Conservation (phyloP, 192 early-diverging fungal genomes). For the Linnemannia elongata region DNA sequence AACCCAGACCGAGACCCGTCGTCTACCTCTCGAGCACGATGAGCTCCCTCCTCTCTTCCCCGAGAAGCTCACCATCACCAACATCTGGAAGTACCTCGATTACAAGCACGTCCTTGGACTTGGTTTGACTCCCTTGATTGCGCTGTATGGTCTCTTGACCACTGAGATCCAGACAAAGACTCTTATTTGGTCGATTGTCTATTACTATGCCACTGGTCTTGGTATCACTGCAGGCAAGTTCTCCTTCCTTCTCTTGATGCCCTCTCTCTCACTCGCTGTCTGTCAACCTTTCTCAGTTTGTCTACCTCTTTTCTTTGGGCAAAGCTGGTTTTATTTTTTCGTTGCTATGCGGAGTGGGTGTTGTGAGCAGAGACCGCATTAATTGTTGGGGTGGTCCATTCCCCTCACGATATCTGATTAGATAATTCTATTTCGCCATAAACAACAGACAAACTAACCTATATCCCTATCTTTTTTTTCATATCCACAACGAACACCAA, state of each 20-base stretch:
- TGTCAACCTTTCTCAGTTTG: too few relatives aligned
- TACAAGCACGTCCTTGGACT: conserved; percentile 79
- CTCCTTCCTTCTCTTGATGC: too few relatives aligned
- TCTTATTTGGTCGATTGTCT: conserved; percentile 75
- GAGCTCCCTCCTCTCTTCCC: conserved; percentile 52
- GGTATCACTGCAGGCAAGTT: conserved; percentile 88
- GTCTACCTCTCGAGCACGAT: conserved; percentile 41
- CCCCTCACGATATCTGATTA: neutral
- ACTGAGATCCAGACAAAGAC: conserved; percentile 80
- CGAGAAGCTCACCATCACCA: conserved; percentile 62
- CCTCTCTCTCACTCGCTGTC: too few relatives aligned
- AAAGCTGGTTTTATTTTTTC: neutral
- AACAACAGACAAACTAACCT: neutral
- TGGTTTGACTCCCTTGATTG: conserved; percentile 80
- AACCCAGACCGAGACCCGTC: conserved; percentile 42
- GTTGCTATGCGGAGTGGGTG: neutral
- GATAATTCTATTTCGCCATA: conserved; percentile 11
- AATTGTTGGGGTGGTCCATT: conserved; percentile 6
- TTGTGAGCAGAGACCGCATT: neutral
- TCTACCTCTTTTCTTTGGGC: neutral
- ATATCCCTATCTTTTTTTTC: neutral
- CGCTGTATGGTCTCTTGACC: conserved; percentile 83
- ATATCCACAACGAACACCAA: neutral
- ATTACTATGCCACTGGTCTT: conserved; percentile 84
- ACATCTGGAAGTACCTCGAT: conserved; percentile 72